phyloP scores from a whole-genome alignment of 1,284 basidiomycete genomes.

The Earliella scabrosa region DNA sequence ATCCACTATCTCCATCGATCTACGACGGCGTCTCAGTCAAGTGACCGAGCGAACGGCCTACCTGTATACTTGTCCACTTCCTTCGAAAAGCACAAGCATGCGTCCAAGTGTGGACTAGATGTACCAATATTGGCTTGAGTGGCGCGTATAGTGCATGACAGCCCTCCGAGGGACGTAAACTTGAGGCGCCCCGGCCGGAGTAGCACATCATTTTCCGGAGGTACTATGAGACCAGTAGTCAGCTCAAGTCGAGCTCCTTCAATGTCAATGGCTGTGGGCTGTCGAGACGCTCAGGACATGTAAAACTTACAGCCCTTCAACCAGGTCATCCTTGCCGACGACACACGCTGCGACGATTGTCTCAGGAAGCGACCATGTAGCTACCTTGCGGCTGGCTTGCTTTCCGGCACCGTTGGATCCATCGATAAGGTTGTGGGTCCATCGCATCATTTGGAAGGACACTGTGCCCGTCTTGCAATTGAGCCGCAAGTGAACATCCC shows the following conservation, averaged over 20 bases:
- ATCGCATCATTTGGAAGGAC: constrained; percentile 4
- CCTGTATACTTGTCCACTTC: not conserved
- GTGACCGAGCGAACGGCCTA: not conserved
- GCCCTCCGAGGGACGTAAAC: not conserved
- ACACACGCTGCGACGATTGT: not conserved
- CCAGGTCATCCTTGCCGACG: not conserved
- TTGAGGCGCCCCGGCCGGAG: not conserved
- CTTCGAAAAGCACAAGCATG: not conserved
- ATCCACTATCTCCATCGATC: constrained; percentile 12
- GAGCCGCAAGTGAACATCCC: not conserved
- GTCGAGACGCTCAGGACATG: too few relatives aligned
- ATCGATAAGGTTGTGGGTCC: constrained; percentile 15
- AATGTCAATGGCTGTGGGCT: too few relatives aligned
- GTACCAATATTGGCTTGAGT: not conserved
- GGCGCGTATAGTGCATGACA: not conserved
- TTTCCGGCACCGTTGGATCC: too few relatives aligned
- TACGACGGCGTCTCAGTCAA: constrained; percentile 1
- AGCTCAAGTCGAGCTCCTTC: not conserved
- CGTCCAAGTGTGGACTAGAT: not conserved
- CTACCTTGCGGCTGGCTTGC: too few relatives aligned
- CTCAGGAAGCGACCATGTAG: not conserved
- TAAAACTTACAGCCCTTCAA: too few relatives aligned
- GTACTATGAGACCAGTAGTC: not conserved
- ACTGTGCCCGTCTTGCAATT: not conserved
- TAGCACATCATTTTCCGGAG: not conserved